Evolutionary conservation across 192 early-diverging fungal species (phyloP).

Genomic region (Backusella australiensis): DNA sequence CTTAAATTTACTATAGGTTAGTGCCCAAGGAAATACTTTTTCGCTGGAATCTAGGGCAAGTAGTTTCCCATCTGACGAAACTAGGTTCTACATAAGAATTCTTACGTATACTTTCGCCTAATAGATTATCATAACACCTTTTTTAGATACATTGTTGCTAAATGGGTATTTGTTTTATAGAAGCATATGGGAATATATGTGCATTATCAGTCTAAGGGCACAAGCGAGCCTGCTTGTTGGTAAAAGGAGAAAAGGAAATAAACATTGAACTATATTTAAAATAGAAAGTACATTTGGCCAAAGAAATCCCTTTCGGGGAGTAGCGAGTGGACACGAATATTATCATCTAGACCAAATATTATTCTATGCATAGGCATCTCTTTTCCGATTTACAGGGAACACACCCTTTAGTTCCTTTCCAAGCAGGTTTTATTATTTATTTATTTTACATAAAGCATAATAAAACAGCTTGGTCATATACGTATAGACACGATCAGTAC

Average conservation of each 20-base stretch:
- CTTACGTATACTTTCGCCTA: background rate
- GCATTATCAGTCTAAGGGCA: background rate
- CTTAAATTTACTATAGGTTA: background rate
- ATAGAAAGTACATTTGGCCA: background rate
- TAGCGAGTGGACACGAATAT: background rate
- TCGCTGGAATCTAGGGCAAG: background rate
- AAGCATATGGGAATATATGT: background rate
- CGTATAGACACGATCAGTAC: background rate
- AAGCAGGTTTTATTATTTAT: background rate
- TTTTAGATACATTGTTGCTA: background rate
- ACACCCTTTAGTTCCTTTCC: background rate
- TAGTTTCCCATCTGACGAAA: background rate
- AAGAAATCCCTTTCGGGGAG: background rate
- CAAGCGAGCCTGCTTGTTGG: background rate
- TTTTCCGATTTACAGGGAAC: background rate
- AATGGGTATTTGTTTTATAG: background rate
- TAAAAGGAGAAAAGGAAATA: background rate
- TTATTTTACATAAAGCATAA: background rate
- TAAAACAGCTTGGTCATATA: background rate
- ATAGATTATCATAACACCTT: background rate
- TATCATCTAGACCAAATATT: background rate
- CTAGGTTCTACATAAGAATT: background rate
- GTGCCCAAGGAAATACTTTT: background rate
- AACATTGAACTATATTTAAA: background rate
- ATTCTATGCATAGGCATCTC: background rate